phyloP scores from a whole-genome alignment of 2,329 filamentous ascomycete genomes.

The Colletotrichum cordylinicola region DNA sequence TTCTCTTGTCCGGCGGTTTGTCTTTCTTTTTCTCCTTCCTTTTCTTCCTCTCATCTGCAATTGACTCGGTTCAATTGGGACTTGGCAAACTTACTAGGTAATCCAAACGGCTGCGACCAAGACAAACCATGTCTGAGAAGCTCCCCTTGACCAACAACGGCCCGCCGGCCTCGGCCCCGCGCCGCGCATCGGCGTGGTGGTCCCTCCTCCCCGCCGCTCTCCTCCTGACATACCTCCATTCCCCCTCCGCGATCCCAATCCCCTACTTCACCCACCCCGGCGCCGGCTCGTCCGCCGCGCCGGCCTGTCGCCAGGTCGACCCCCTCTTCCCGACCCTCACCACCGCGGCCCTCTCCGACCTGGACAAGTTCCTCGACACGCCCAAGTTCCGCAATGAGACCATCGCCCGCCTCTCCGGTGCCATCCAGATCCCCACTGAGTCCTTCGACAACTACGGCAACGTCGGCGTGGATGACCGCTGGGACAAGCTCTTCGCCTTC shows the following conservation, averaged over 20 bases:
- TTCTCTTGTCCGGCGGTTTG: background rate
- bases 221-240: constrained; percentile 12
- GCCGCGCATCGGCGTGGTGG: constrained; percentile 17
- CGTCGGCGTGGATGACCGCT: constrained; percentile 61
- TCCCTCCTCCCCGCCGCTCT: constrained; percentile 15
- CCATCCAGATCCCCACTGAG: constrained; percentile 60
- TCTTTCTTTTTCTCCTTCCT: background rate
- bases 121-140: constrained; percentile 14
- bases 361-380: constrained; percentile 37
- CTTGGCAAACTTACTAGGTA: background rate
- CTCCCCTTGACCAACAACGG: constrained; percentile 2
- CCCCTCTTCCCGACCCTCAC: constrained; percentile 34
- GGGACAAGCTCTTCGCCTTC: constrained; percentile 63
- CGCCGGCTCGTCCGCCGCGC: background rate
- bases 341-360: constrained; percentile 30
- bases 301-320: constrained; percentile 38
- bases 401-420: constrained; percentile 42
- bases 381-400: constrained; percentile 37
- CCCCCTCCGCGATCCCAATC: background rate
- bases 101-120: background rate
- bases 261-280: background rate
- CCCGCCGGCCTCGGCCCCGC: background rate
- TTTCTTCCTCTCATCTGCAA: background rate
- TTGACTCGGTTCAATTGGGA: background rate
- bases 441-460: constrained; percentile 60